phyloP scores from a whole-genome alignment of 1,284 basidiomycete genomes.

The Bjerkandera adusta region DNA sequence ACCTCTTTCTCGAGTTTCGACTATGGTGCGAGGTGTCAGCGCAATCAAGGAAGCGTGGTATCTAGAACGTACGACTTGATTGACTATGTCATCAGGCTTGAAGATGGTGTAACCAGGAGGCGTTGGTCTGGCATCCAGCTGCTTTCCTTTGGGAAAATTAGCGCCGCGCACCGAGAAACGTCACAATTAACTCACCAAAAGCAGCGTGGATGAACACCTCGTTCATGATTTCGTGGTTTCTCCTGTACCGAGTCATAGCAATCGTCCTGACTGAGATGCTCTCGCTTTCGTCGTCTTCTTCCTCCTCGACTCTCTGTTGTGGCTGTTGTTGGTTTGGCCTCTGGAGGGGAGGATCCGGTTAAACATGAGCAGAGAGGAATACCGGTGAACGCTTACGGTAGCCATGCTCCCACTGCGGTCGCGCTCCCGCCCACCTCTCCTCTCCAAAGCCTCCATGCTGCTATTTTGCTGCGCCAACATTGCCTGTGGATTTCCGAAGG shows the following conservation, averaged over 20 bases:
- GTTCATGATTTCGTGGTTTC: slow-evolving; percentile 82
- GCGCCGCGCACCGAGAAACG: not conserved
- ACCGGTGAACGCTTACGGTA: slow-evolving; percentile 16
- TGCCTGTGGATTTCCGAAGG: slow-evolving; percentile 45
- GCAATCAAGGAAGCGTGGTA: slow-evolving; percentile 38
- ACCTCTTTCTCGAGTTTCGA: slow-evolving; percentile 48
- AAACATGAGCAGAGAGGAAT: not conserved
- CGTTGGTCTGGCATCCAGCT: slow-evolving; percentile 38
- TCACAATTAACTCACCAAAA: slow-evolving; percentile 45
- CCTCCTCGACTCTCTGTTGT: slow-evolving; percentile 52
- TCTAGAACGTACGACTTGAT: slow-evolving; percentile 56
- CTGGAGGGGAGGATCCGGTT: no score
- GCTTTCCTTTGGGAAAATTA: slow-evolving; percentile 39
- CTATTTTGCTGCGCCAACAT: slow-evolving; percentile 70
- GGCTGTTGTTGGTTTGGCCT: slow-evolving; percentile 14
- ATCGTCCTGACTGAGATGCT: slow-evolving; percentile 69
- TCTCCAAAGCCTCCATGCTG: slow-evolving; percentile 66
- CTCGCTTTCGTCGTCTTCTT: slow-evolving; percentile 70
- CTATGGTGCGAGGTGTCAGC: slow-evolving; percentile 26
- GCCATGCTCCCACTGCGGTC: slow-evolving; percentile 31
- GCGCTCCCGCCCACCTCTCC: slow-evolving; percentile 44
- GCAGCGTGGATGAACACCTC: slow-evolving; percentile 73
- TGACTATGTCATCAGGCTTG: slow-evolving; percentile 53
- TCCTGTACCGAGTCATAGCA: slow-evolving; percentile 65
- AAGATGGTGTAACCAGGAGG: slow-evolving; percentile 56